Evolutionary conservation across 805 yeast species (phyloP).

Genomic region (Candida tallmaniae): DNA sequence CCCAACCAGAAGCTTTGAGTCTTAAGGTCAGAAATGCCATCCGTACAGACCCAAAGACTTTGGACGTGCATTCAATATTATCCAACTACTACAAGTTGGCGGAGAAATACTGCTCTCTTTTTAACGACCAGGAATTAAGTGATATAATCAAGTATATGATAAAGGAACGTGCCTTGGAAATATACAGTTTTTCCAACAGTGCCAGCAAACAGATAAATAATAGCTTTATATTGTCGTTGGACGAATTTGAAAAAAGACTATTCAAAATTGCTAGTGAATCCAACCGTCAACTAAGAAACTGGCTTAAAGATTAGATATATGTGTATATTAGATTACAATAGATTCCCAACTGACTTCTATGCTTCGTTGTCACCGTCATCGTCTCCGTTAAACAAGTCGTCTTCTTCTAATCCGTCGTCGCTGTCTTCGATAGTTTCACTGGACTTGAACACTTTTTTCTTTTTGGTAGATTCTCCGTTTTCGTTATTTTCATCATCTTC

Average conservation of each 20-base stretch:
- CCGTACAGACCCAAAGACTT: slow-evolving; percentile 59
- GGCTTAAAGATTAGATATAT: slow-evolving; percentile 24
- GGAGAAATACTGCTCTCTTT: slow-evolving; percentile 73
- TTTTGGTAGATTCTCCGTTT: slow-evolving; percentile 10
- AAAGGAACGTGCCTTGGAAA: slow-evolving; percentile 60
- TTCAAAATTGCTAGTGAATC: slow-evolving; percentile 52
- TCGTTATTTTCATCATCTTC: slow-evolving; percentile 4
- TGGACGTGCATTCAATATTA: slow-evolving; percentile 64
- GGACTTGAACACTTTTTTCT: slow-evolving; percentile 24
- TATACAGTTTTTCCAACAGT: slow-evolving; percentile 65
- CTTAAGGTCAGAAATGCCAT: slow-evolving; percentile 73
- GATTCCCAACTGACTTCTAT: slow-evolving; percentile 6
- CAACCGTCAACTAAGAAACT: slow-evolving; percentile 31
- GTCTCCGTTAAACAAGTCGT: slow-evolving; percentile 23
- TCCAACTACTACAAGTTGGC: slow-evolving; percentile 68
- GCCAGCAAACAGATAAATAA: slow-evolving; percentile 44
- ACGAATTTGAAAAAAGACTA: slow-evolving; percentile 66
- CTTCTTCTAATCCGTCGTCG: slow-evolving; percentile 43
- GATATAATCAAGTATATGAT: slow-evolving; percentile 47
- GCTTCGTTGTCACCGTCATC: slow-evolving; percentile 8
- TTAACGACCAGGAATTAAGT: slow-evolving; percentile 59
- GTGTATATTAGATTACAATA: not conserved
- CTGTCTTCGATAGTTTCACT: slow-evolving; percentile 40
- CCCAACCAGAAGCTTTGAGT: slow-evolving; percentile 67
- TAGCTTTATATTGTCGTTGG: slow-evolving; percentile 61